phyloP scores from a whole-genome alignment of 2,329 filamentous ascomycete genomes.

The Colletotrichum zoysiae region DNA sequence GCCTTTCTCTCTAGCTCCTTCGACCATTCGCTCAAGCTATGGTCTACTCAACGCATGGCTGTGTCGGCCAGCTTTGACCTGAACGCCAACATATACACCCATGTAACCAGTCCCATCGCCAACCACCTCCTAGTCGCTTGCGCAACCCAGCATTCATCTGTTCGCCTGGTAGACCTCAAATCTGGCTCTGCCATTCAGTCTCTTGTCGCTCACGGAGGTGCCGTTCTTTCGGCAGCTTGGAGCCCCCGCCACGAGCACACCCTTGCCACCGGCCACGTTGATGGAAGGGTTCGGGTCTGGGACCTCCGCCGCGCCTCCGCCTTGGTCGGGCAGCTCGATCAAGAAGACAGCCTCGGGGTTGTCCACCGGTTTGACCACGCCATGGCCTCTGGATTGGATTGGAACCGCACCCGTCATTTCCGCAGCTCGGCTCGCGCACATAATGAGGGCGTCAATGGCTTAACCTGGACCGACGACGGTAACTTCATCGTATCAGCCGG shows the following conservation, averaged over 20 bases:
- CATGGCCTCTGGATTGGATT: slow-evolving; percentile 48
- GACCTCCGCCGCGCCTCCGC: slow-evolving; percentile 85
- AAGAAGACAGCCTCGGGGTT: slow-evolving; percentile 84
- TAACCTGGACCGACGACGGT: slow-evolving; percentile 87
- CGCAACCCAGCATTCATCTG: slow-evolving; percentile 86
- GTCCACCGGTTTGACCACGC: slow-evolving; percentile 56
- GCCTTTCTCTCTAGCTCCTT: slow-evolving; percentile 84
- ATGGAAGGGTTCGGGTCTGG: slow-evolving; percentile 88
- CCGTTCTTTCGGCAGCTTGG: slow-evolving; percentile 81
- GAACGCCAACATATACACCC: slow-evolving; percentile 78
- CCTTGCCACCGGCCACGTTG: slow-evolving; percentile 85
- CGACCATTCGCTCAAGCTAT: slow-evolving; percentile 82
- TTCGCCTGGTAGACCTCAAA: slow-evolving; percentile 87
- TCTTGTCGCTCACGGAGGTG: slow-evolving; percentile 75
- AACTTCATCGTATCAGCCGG: slow-evolving; percentile 82
- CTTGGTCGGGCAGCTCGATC: slow-evolving; percentile 81
- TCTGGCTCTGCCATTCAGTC: slow-evolving; percentile 82
- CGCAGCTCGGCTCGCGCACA: slow-evolving; percentile 75
- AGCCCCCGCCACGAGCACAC: slow-evolving; percentile 84
- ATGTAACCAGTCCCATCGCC: slow-evolving; percentile 81
- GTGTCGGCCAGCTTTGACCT: slow-evolving; percentile 77
- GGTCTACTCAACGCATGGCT: slow-evolving; percentile 73
- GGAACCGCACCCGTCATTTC: slow-evolving; percentile 52
- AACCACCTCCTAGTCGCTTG: slow-evolving; percentile 85
- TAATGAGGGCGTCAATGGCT: slow-evolving; percentile 83